Evolutionary conservation across 495 filamentous ascomycete genomes (phyloP).

Genomic region (Podospora comata): DNA sequence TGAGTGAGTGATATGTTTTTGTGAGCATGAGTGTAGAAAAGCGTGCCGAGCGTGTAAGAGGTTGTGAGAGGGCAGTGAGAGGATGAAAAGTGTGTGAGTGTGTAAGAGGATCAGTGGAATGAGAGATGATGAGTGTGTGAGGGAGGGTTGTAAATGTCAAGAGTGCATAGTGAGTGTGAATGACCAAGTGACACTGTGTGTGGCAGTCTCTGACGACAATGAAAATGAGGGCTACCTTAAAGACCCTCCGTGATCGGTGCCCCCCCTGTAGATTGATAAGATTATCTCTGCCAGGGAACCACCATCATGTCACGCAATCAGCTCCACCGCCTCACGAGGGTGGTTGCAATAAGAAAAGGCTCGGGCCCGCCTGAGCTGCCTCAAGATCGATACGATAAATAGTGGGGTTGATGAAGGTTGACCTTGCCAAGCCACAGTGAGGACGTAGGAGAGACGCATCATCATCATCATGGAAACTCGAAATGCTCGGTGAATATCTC

Average conservation of each 20-base stretch:
- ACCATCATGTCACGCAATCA: not conserved
- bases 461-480: not conserved
- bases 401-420: not conserved
- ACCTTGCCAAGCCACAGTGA: not conserved
- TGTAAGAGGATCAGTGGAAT: no score
- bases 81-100: no score
- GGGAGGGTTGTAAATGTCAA: no score
- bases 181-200: not conserved
- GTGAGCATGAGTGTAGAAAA: no score
- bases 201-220: not conserved
- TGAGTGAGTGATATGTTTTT: no score
- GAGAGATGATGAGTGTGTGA: no score
- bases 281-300: not conserved
- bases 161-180: not conserved
- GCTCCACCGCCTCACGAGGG: not conserved
- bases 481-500: no score
- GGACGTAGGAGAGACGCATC: not conserved
- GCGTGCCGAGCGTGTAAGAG: no score
- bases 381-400: not conserved
- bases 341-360: not conserved
- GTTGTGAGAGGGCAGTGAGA: no score
- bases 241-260: not conserved
- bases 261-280: not conserved
- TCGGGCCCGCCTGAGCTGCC: not conserved
- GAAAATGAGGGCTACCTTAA: constrained; percentile 14